These are phyloP conservation scores for Entomortierella beljakovae DNA, from an alignment of 192 early-diverging fungal species.

Conservation along the genomic window DNA sequence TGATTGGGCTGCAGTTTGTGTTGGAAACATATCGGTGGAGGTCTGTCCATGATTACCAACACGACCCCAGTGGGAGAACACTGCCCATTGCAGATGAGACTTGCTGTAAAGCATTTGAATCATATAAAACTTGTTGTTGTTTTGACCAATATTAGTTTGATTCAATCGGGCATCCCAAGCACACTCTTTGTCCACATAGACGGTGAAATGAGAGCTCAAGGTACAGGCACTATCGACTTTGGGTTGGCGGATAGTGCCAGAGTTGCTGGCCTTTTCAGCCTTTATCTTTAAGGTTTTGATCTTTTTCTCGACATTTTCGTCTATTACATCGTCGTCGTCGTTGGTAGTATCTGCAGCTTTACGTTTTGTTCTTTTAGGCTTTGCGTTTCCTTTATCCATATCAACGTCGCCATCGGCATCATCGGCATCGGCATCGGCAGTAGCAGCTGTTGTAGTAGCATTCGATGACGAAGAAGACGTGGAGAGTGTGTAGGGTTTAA, in stretches of 20 bases:
- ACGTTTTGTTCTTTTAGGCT: slow-evolving; percentile 22
- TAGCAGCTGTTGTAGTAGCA: neutral
- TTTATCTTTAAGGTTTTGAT: slow-evolving; percentile 34
- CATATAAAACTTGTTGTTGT: slow-evolving; percentile 84
- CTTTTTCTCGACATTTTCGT: slow-evolving; percentile 38
- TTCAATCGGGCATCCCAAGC: slow-evolving; percentile 74
- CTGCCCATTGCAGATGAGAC: slow-evolving; percentile 50
- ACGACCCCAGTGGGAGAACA: slow-evolving; percentile 81
- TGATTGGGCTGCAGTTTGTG: slow-evolving; percentile 47
- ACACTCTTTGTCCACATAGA: slow-evolving; percentile 41
- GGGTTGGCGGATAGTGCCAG: slow-evolving; percentile 40
- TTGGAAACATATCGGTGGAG: slow-evolving; percentile 23
- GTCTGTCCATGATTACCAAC: slow-evolving; percentile 74
- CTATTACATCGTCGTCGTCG: slow-evolving; percentile 21
- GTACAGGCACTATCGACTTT: slow-evolving; percentile 30
- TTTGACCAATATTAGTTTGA: slow-evolving; percentile 72
- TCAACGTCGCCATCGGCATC: neutral
- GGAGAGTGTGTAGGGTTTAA: slow-evolving; percentile 19
- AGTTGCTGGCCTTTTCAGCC: slow-evolving; percentile 17
- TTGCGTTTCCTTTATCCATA: neutral
- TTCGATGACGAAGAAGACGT: neutral
- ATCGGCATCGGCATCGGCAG: slow-evolving; percentile 1
- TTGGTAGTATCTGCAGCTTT: slow-evolving; percentile 20
- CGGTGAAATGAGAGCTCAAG: slow-evolving; percentile 9
- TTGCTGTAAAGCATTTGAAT: slow-evolving; percentile 69